A percentile compares a stretch with the other conserved stretches of the same genome.
Conservation (phyloP, 805 yeast species). For the Blastobotrys terrestris region DNA sequence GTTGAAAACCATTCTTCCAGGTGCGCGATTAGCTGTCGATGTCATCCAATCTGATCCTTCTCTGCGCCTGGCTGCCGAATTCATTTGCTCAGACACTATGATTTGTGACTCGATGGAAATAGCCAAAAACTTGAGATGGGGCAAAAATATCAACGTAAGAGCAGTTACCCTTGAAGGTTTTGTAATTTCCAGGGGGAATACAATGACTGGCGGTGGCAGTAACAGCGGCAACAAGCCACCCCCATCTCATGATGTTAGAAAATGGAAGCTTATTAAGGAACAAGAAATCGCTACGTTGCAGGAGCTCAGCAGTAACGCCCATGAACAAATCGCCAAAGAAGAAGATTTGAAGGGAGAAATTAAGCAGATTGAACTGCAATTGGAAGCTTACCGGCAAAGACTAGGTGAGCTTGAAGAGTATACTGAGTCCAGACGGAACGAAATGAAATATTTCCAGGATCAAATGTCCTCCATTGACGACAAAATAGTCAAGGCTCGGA, state of each 20-base stretch:
- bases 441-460: constrained; percentile 16
- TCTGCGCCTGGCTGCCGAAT: constrained; percentile 71
- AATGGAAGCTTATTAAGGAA: constrained; percentile 15
- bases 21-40: constrained; percentile 66
- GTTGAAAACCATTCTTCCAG: constrained; percentile 44
- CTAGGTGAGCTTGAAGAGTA: constrained; percentile 25
- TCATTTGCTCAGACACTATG: constrained; percentile 71
- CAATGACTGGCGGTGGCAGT: constrained; percentile 86
- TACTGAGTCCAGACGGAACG: constrained; percentile 27
- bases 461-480: constrained; percentile 36
- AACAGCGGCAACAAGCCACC: constrained; percentile 37
- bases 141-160: constrained; percentile 49
- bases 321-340: constrained; percentile 31
- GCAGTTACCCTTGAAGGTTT: constrained; percentile 81
- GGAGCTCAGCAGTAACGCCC: constrained; percentile 28
- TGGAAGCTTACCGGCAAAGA: constrained; percentile 28
- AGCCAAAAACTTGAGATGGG: constrained; percentile 74
- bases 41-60: constrained; percentile 61
- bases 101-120: constrained; percentile 64
- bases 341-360: constrained; percentile 54
- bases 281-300: constrained; percentile 38
- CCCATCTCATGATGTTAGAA: constrained; percentile 57
- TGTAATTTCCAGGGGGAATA: constrained; percentile 74
- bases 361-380: constrained; percentile 36
- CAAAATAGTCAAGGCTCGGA: constrained; percentile 30